Base-by-base conservation (phyloP, 768 basidiomycete genomes). In the Hericium coralloides region DNA sequence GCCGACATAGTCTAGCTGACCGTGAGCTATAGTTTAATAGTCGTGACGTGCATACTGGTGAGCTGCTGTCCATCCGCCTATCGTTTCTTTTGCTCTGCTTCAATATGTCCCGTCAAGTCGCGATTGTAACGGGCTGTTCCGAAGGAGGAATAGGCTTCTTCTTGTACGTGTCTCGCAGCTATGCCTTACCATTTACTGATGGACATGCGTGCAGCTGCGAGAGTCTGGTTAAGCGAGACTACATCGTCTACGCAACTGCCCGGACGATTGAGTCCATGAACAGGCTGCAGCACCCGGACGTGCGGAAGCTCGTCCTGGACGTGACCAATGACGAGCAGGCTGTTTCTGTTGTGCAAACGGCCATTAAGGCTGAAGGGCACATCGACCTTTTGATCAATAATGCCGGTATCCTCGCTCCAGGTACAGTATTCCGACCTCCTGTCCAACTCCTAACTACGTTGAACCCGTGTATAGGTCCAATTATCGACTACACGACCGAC, bases 371-470 rank as follows among this genome's bases (percentile, higher is more conserved):
- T 23, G 77, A 83, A 50, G 87, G 87, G 0, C 75, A 66, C 56
- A 82, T 92, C 37, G 88, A 92, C 58, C 70, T 92, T 0, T 68
- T 91, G 2, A 85, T 91, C 43, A 91, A 91, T 64, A 91, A 91
- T 58, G 90, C 89, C 3, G 86, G 84, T 15, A 66, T 69, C 5
- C 55, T 60, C 8, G 61, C 60, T 52, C 59, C 79, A 59, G 81
- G 84, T 81, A 58, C 41, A 73, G 17, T 20, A 17, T 25, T 14
- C 36, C 12, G 14, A 15, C 37, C 49, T 18, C 17, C 18, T 48
- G n/a, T 8, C 15, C 3, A 10, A 50, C 23, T 26, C 12, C 12
- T n/a, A 49, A 17, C 22, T 17, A 43, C 2, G 17, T 0, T 41
- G 15, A 41, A 15, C 5, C 5, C 5, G 1, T 5, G 39, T 41